Percentiles rank a stretch among this genome's conserved stretches.
Evolutionary conservation across 1,139 yeast genomes (phyloP).

Genomic region (Yamadazyma dendronema): DNA sequence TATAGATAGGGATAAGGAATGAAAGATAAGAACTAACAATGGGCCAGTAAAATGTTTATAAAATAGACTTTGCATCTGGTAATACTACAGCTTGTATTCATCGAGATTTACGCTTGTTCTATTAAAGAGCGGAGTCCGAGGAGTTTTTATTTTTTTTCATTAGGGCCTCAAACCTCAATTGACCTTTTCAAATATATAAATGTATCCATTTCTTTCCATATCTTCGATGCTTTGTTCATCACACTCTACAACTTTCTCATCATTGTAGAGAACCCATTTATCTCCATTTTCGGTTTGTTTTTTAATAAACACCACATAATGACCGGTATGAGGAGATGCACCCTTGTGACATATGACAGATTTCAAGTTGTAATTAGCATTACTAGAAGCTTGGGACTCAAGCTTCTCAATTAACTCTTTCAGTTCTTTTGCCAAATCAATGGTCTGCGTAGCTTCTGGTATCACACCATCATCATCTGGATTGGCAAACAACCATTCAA

Average conservation of each 20-base stretch:
- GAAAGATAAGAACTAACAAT: too few species aligned
- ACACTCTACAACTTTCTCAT: slow-evolving; percentile 84
- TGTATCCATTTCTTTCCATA: slow-evolving; percentile 60
- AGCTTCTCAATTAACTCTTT: slow-evolving; percentile 16
- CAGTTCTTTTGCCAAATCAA: slow-evolving; percentile 20
- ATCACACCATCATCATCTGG: slow-evolving; percentile 56
- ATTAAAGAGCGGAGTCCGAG: too few species aligned
- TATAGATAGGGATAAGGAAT: too few species aligned
- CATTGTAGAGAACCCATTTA: slow-evolving; percentile 88
- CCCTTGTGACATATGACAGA: slow-evolving; percentile 95
- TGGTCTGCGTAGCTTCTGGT: slow-evolving; percentile 8
- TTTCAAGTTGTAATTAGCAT: slow-evolving; percentile 46
- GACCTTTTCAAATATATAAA: slow-evolving; percentile 44
- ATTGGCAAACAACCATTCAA: slow-evolving; percentile 84
- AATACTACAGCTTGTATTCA: too few species aligned
- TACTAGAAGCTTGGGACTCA: neutral
- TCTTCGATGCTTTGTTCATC: slow-evolving; percentile 62
- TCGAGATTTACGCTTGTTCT: too few species aligned
- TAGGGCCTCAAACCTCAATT: neutral
- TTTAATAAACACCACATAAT: slow-evolving; percentile 82
- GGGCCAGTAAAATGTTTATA: too few species aligned
- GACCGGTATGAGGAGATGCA: slow-evolving; percentile 91
- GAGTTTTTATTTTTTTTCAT: neutral
- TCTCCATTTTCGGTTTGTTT: slow-evolving; percentile 33
- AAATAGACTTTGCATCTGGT: too few species aligned